Conservation (phyloP, 2,329 filamentous ascomycete species). For the Diaporthe sp. region DNA sequence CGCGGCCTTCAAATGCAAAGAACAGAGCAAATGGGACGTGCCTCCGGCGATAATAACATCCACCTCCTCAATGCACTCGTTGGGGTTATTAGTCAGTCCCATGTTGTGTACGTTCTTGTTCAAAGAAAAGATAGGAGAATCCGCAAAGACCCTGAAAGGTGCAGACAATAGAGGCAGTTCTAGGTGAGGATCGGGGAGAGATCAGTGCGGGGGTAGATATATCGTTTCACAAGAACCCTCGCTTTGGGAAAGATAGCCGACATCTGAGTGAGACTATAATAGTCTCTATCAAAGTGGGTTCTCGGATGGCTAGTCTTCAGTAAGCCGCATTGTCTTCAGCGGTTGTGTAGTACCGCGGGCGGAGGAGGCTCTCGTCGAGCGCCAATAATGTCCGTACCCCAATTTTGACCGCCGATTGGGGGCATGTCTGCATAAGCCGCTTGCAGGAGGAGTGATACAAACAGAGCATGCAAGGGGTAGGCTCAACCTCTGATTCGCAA, state of each 20-base stretch:
- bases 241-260: neutral
- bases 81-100: conserved; percentile 42
- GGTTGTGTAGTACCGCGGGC: neutral
- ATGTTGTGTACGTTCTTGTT: neutral
- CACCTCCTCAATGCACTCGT: conserved; percentile 53
- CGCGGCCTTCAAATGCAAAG: neutral
- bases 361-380: neutral
- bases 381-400: neutral
- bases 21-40: neutral
- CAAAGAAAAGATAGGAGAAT: neutral
- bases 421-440: conserved; percentile 4
- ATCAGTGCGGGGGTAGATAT: neutral
- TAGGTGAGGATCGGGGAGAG: neutral
- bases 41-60: conserved; percentile 57
- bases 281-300: neutral
- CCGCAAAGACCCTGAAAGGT: neutral
- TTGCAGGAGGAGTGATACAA: conserved; percentile 1
- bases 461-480: neutral
- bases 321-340: neutral
- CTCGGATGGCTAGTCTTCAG: neutral
- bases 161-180: neutral
- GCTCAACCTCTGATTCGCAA: conserved; percentile 12
- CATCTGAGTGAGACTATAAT: neutral
- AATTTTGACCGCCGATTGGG: neutral
- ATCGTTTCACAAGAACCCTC: neutral